phyloP scores from a whole-genome alignment of 2,329 filamentous ascomycete genomes.

The Trematosphaeria pertusa region DNA sequence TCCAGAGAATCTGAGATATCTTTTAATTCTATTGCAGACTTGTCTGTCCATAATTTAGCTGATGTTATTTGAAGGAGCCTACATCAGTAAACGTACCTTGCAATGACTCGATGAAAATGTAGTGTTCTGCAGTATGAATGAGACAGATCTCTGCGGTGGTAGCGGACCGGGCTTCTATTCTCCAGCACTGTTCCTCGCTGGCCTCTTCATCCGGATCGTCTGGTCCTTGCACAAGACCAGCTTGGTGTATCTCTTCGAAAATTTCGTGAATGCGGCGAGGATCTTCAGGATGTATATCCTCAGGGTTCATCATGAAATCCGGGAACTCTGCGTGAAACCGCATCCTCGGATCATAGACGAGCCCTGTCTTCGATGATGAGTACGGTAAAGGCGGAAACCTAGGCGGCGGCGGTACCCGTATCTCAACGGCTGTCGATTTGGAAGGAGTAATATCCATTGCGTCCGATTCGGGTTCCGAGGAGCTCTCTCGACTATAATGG shows the following conservation, averaged over 20 bases:
- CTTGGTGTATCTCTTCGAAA: constrained; percentile 84
- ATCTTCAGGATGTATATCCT: constrained; percentile 91
- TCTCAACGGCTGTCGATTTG: constrained; percentile 24
- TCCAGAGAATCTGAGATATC: constrained; percentile 63
- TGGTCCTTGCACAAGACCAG: constrained; percentile 74
- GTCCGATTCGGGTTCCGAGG: constrained; percentile 26
- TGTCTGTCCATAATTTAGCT: constrained; percentile 28
- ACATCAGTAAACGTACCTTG: constrained; percentile 45
- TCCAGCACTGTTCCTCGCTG: constrained; percentile 60
- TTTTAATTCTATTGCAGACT: constrained; percentile 69
- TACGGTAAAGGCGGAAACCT: constrained; percentile 45
- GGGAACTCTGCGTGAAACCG: constrained; percentile 84
- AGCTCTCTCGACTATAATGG: constrained; percentile 13
- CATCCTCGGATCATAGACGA: constrained; percentile 89
- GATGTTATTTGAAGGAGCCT: background rate
- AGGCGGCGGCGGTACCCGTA: constrained; percentile 39
- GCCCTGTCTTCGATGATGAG: constrained; percentile 49
- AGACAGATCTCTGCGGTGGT: constrained; percentile 80
- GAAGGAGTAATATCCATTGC: constrained; percentile 29
- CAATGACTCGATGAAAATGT: constrained; percentile 74
- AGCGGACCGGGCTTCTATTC: constrained; percentile 80
- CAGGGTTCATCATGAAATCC: constrained; percentile 52
- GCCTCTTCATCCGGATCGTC: constrained; percentile 59
- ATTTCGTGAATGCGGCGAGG: constrained; percentile 92
- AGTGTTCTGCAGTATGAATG: constrained; percentile 80